Conservation (phyloP, 495 filamentous ascomycete species). For the Xylaria bambusicola region DNA sequence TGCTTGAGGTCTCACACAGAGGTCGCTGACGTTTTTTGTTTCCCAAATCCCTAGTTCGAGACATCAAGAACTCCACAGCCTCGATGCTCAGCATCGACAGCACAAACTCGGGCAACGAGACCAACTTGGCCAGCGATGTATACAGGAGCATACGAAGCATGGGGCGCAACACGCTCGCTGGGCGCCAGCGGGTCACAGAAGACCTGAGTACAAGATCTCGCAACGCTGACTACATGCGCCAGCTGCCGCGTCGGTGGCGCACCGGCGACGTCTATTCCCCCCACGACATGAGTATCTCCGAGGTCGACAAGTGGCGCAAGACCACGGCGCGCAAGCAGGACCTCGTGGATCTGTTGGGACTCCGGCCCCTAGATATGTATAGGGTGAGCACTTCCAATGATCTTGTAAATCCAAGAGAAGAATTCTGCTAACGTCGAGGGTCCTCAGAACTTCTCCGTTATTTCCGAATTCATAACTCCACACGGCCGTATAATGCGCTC, state of each 20-base stretch:
- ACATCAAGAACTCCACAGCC: constrained; percentile 17
- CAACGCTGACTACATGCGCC: constrained; percentile 39
- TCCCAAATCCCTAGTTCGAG: constrained; percentile 3
- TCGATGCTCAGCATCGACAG: constrained; percentile 19
- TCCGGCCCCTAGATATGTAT: constrained; percentile 83
- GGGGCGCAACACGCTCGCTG: not conserved
- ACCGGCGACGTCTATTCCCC: constrained; percentile 87
- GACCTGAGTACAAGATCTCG: constrained; percentile 22
- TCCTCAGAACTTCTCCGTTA: constrained; percentile 83
- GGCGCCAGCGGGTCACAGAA: constrained; percentile 26
- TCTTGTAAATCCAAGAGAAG: not conserved
- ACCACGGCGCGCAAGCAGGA: constrained; percentile 55
- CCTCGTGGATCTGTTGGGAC: constrained; percentile 74
- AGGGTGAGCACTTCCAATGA: constrained; percentile 68
- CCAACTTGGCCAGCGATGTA: constrained; percentile 2
- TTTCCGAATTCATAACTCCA: constrained; percentile 82
- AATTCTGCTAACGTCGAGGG: not conserved
- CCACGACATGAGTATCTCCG: constrained; percentile 74
- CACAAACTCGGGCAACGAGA: constrained; percentile 1
- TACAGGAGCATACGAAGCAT: constrained; percentile 16
- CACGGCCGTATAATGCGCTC: constrained; percentile 83
- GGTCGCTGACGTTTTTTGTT: constrained; percentile 12
- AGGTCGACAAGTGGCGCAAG: constrained; percentile 67
- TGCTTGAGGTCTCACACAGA: not conserved
- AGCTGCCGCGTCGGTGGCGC: constrained; percentile 61